Conservation (phyloP, 148 eudicot genomes). For the Euryodendron excelsum region DNA sequence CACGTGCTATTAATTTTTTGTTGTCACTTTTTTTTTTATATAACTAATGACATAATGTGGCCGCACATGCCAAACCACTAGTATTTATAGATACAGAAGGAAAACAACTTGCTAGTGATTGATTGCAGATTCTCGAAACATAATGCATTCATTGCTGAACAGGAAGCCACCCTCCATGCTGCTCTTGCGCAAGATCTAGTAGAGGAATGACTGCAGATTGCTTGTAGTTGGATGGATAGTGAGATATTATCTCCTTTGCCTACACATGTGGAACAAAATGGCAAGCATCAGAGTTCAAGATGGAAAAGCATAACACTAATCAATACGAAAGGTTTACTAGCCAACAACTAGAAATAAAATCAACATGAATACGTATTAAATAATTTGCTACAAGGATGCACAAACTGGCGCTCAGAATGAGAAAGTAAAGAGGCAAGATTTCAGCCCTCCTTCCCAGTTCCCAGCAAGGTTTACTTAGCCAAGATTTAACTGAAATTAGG, state of each 20-base stretch:
- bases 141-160: slow-evolving; percentile 99
- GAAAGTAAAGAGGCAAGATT: background rate
- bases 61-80: too few species aligned
- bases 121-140: slow-evolving; percentile 20
- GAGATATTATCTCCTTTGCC: slow-evolving; percentile 89
- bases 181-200: slow-evolving; percentile 98
- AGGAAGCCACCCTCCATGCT: slow-evolving; percentile 98
- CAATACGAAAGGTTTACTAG: too few species aligned
- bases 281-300: background rate
- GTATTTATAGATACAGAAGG: background rate
- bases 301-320: background rate
- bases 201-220: slow-evolving; percentile 97
- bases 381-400: background rate
- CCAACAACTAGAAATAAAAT: too few species aligned
- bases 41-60: too few species aligned
- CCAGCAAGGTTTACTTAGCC: background rate
- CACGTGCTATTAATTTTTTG: too few species aligned
- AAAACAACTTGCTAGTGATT: slow-evolving; percentile 8
- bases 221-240: slow-evolving; percentile 95
- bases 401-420: background rate
- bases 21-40: too few species aligned
- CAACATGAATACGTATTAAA: background rate
- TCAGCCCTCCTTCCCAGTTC: background rate
- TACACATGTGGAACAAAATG: slow-evolving; percentile 19
- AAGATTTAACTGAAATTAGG: background rate